phyloP scores from a whole-genome alignment of 2,329 filamentous ascomycete species.

The Claviceps lovelessii region DNA sequence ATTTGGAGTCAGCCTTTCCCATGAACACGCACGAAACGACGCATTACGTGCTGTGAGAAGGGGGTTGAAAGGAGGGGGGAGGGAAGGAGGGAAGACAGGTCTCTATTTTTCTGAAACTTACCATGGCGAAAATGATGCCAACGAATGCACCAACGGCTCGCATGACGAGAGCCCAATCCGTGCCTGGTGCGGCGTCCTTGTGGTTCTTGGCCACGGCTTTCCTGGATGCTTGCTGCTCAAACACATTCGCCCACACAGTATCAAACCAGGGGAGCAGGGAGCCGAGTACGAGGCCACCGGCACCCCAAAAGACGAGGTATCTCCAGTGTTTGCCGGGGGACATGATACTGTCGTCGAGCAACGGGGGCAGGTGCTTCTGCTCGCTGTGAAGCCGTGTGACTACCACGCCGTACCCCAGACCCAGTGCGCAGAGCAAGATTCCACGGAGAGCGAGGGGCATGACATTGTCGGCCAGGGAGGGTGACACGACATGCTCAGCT shows the following conservation, averaged over 20 bases:
- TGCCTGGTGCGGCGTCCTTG: constrained; percentile 28
- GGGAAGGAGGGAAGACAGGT: no score
- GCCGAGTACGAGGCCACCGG: constrained; percentile 63
- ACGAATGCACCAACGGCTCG: constrained; percentile 46
- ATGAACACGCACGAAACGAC: no score
- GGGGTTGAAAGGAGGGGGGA: no score
- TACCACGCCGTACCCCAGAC: constrained; percentile 68
- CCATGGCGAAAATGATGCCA: constrained; percentile 56
- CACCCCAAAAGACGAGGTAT: constrained; percentile 71
- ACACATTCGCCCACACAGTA: constrained; percentile 49
- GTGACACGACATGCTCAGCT: constrained; percentile 11
- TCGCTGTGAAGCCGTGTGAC: constrained; percentile 67
- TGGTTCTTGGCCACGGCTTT: constrained; percentile 15
- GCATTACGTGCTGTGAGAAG: no score
- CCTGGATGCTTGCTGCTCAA: constrained; percentile 21
- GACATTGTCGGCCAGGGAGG: constrained; percentile 10
- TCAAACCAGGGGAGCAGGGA: constrained; percentile 77
- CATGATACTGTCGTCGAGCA: constrained; percentile 33
- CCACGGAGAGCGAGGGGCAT: constrained; percentile 44
- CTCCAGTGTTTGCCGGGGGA: constrained; percentile 36
- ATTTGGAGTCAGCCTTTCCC: no score
- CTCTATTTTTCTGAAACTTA: constrained; percentile 30
- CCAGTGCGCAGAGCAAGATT: constrained; percentile 59
- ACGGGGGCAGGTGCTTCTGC: constrained; percentile 43
- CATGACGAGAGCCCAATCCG: constrained; percentile 58